Conservation (phyloP, 2,329 filamentous ascomycete species). For the Shiraia bambusicola region DNA sequence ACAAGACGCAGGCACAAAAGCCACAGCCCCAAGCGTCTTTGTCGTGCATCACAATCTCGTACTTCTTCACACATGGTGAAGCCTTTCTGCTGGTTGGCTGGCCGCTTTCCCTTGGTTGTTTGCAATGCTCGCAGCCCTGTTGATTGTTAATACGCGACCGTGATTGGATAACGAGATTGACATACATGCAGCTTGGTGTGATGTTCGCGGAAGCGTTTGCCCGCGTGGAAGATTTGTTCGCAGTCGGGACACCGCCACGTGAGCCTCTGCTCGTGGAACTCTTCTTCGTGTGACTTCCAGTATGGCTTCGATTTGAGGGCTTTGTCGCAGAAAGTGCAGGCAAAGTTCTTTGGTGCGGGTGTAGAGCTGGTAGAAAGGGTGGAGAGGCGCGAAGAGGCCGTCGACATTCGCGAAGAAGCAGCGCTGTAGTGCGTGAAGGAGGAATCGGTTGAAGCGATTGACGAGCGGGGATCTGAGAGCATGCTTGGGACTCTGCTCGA, state of each 20-base stretch:
- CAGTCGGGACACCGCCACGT: constrained; percentile 69
- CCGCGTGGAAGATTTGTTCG: constrained; percentile 68
- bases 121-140: constrained; percentile 61
- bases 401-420: constrained; percentile 41
- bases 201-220: constrained; percentile 68
- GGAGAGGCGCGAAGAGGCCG: constrained; percentile 41
- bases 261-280: constrained; percentile 68
- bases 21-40: constrained; percentile 69
- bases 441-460: constrained; percentile 42
- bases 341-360: constrained; percentile 43
- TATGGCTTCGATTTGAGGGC: constrained; percentile 69
- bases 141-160: constrained; percentile 13
- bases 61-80: constrained; percentile 43
- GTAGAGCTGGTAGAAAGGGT: constrained; percentile 38
- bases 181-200: constrained; percentile 65
- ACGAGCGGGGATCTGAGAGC: constrained; percentile 40
- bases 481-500: constrained; percentile 43
- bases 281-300: constrained; percentile 70
- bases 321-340: constrained; percentile 58
- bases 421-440: constrained; percentile 42
- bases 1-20: constrained; percentile 65
- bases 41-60: constrained; percentile 55
- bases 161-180: neutral
- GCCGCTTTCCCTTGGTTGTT: constrained; percentile 60
- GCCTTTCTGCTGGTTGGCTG: constrained; percentile 58